Evolutionary conservation across 1,284 basidiomycete species (phyloP).

Genomic region (Veloboletus limbatus): DNA sequence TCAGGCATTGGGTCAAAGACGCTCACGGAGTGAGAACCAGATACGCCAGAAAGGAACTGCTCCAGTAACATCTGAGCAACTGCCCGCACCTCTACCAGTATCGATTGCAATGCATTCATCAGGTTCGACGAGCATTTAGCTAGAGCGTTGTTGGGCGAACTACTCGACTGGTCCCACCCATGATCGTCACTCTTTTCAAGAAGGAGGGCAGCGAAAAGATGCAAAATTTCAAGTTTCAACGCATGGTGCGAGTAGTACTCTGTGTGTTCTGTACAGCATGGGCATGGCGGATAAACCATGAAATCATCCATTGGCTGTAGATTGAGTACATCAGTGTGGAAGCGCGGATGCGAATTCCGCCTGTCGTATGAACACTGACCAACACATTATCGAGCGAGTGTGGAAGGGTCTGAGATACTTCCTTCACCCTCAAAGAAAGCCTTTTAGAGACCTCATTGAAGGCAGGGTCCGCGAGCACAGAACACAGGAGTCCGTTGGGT

Average conservation of each 20-base stretch:
- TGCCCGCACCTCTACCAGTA: conserved; percentile 23
- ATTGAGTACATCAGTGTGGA: conserved; percentile 31
- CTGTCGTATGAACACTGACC: conserved; percentile 29
- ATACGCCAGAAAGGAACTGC: conserved; percentile 19
- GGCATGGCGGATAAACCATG: conserved; percentile 37
- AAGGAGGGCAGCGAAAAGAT: conserved; percentile 29
- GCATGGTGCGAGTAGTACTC: conserved; percentile 22
- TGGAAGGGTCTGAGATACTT: conserved; percentile 5
- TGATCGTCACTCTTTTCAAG: conserved; percentile 21
- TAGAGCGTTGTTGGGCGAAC: not conserved
- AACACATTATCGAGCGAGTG: conserved; percentile 14
- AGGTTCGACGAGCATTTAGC: conserved; percentile 16
- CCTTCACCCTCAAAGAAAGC: conserved; percentile 18
- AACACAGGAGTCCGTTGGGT: conserved; percentile 14
- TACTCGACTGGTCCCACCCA: not conserved
- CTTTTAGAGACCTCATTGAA: conserved; percentile 13
- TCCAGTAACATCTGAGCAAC: conserved; percentile 20
- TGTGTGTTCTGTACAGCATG: conserved; percentile 25
- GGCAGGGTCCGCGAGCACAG: conserved; percentile 21
- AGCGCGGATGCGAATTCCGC: conserved; percentile 15
- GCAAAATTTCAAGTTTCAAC: conserved; percentile 32
- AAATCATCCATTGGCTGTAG: conserved; percentile 42
- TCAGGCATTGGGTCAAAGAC: not conserved
- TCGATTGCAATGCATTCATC: conserved; percentile 22
- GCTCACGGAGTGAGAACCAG: conserved; percentile 14